Conservation (phyloP, 768 basidiomycete species). For the Clavulina sp. region DNA sequence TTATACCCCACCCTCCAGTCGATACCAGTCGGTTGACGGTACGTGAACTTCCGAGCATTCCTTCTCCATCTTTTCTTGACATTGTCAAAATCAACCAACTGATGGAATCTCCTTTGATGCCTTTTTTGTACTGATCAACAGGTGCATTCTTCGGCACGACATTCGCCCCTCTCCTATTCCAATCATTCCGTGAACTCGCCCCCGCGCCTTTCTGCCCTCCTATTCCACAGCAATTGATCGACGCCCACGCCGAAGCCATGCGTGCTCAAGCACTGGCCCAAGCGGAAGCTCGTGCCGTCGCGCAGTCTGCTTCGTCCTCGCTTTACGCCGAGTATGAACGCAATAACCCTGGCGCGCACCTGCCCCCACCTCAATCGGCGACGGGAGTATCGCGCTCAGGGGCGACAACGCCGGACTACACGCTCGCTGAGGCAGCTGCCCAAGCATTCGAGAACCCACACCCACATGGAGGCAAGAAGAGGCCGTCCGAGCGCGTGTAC, state of each 20-base stretch:
- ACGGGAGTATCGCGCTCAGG: slow-evolving; percentile 17
- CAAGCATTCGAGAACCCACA: slow-evolving; percentile 67
- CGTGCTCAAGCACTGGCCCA: slow-evolving; percentile 25
- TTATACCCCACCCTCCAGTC: slow-evolving; percentile 85
- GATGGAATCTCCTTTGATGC: neutral
- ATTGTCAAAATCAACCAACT: neutral
- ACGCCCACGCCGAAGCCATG: too few species aligned
- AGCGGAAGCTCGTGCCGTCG: neutral
- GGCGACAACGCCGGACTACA: slow-evolving; percentile 2
- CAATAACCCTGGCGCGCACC: too few species aligned
- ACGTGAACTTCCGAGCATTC: slow-evolving; percentile 16
- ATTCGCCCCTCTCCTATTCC: slow-evolving; percentile 96
- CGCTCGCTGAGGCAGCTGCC: neutral
- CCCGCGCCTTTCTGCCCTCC: slow-evolving; percentile 73
- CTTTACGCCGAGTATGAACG: slow-evolving; percentile 28
- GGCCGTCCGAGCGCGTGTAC: slow-evolving; percentile 73
- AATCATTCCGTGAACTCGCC: slow-evolving; percentile 88
- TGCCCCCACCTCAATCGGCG: too few species aligned
- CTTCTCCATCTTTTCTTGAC: neutral
- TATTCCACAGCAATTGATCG: too few species aligned
- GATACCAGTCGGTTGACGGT: slow-evolving; percentile 95
- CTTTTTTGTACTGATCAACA: slow-evolving; percentile 24
- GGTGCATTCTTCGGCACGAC: slow-evolving; percentile 99
- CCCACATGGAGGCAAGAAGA: slow-evolving; percentile 75
- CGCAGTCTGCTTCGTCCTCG: slow-evolving; percentile 23